Conservation (phyloP, 139 green algal genomes). For the Coccomyxa sp. region DNA sequence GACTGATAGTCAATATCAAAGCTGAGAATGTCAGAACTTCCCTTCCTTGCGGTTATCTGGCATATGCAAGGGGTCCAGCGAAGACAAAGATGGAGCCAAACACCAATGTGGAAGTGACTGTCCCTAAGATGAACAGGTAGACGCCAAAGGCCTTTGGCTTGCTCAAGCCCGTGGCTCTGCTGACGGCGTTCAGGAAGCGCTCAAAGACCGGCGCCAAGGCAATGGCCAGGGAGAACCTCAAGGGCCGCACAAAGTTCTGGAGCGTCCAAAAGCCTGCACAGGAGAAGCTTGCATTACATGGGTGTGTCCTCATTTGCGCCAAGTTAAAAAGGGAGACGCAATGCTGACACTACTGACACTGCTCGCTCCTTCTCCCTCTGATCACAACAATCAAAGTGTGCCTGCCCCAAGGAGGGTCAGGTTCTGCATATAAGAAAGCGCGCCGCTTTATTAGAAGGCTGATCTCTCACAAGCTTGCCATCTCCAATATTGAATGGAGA, state of each 20-base stretch:
- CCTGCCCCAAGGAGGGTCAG: background rate
- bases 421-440: background rate
- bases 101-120: conserved; percentile 11
- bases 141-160: conserved; percentile 33
- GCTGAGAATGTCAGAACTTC: too few species aligned
- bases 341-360: background rate
- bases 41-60: conserved; percentile 6
- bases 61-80: conserved; percentile 18
- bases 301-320: background rate
- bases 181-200: conserved; percentile 33
- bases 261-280: conserved; percentile 9
- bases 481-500: background rate
- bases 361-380: background rate
- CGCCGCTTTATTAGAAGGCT: background rate
- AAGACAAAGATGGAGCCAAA: conserved; percentile 27
- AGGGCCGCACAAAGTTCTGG: conserved; percentile 55
- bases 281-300: background rate
- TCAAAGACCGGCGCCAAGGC: conserved; percentile 56
- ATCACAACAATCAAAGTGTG: background rate
- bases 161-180: conserved; percentile 11
- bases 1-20: too few species aligned
- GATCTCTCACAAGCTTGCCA: background rate
- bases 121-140: conserved; percentile 28
- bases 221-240: conserved; percentile 46
- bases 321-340: background rate